phyloP scores from a whole-genome alignment of 1,284 basidiomycete genomes.

The Austroboletus niveus region DNA sequence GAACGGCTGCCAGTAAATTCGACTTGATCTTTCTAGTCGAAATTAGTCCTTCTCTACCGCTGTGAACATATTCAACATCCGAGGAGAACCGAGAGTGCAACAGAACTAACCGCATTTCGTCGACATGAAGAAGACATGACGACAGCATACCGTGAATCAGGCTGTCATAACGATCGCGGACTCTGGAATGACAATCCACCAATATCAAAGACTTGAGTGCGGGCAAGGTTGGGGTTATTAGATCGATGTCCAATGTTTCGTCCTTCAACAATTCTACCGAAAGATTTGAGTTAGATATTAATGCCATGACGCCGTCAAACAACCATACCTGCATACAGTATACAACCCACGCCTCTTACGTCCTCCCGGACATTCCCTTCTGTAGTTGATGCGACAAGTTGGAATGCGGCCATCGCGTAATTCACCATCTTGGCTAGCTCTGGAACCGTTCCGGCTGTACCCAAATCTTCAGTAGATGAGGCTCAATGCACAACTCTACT shows the following conservation, averaged over 20 bases:
- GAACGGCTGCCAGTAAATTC: conserved; percentile 84
- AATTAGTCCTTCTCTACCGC: conserved; percentile 75
- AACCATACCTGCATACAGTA: conserved; percentile 72
- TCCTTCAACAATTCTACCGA: conserved; percentile 76
- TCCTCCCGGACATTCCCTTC: conserved; percentile 63
- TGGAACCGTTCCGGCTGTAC: conserved; percentile 40
- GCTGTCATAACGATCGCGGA: conserved; percentile 49
- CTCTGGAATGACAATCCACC: conserved; percentile 39
- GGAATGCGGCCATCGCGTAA: conserved; percentile 66
- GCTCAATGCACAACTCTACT: conserved; percentile 26
- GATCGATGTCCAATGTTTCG: conserved; percentile 75
- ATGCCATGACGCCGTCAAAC: background rate
- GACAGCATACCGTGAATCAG: conserved; percentile 86
- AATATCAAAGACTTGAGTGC: conserved; percentile 76
- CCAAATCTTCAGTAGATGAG: background rate
- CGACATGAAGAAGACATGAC: conserved; percentile 81
- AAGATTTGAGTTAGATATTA: background rate
- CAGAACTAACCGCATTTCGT: conserved; percentile 80
- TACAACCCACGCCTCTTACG: conserved; percentile 76
- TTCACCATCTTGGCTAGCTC: conserved; percentile 58
- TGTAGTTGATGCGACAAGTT: conserved; percentile 60
- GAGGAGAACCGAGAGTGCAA: background rate
- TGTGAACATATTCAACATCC: conserved; percentile 30
- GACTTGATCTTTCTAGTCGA: conserved; percentile 86
- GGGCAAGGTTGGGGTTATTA: conserved; percentile 77